Conservation (phyloP, 257 asterid genomes). For the Plantago major region DNA sequence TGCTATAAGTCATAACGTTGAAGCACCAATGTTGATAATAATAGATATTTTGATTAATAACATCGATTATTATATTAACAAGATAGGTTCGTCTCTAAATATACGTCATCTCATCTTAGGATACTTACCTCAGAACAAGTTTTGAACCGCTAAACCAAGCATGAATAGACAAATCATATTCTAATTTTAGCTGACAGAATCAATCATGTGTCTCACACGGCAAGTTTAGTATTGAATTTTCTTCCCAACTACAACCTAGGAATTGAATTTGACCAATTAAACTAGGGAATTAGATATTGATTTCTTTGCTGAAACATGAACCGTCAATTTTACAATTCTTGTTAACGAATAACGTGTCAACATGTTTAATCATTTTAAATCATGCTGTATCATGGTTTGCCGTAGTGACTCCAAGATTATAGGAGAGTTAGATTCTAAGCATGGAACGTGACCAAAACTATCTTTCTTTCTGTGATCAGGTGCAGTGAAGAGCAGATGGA, state of each 20-base stretch:
- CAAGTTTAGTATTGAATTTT: neutral
- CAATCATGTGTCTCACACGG: slow-evolving; percentile 13
- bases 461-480: slow-evolving; percentile 33
- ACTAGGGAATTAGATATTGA: neutral
- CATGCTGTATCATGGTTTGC: neutral
- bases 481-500: slow-evolving; percentile 74
- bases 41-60: too few relatives aligned
- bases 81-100: too few relatives aligned
- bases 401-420: slow-evolving; percentile 5
- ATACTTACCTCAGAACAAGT: too few relatives aligned
- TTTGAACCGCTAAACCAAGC: too few relatives aligned
- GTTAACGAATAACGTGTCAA: slow-evolving; percentile 28
- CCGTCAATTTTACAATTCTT: slow-evolving; percentile 17
- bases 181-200: neutral
- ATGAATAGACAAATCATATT: too few relatives aligned
- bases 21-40: too few relatives aligned
- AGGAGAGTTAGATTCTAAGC: slow-evolving; percentile 14
- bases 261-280: slow-evolving; percentile 20
- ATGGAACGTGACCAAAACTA: slow-evolving; percentile 19
- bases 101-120: too few relatives aligned
- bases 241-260: neutral
- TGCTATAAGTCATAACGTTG: too few relatives aligned
- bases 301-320: neutral
- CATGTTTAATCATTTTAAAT: neutral
- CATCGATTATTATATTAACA: too few relatives aligned